phyloP scores from a whole-genome alignment of 192 early-diverging fungal genomes.

The Podila clonocystis region DNA sequence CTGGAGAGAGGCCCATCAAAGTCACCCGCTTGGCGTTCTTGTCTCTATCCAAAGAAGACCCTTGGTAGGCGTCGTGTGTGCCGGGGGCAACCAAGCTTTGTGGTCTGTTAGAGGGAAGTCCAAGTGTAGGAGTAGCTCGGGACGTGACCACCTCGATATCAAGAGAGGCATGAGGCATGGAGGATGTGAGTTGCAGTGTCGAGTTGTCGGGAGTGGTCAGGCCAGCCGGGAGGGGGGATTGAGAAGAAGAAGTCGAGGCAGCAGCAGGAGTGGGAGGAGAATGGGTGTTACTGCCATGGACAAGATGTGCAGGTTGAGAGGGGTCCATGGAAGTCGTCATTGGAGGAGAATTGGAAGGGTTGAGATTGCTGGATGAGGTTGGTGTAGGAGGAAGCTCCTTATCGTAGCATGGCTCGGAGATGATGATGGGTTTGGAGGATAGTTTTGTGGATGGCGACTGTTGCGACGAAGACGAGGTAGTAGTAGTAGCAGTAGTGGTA shows the following conservation, averaged over 20 bases:
- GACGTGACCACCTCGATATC: neutral
- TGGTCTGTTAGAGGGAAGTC: conserved; percentile 6
- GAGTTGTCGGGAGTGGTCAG: neutral
- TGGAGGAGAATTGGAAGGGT: conserved; percentile 15
- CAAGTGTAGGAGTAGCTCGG: neutral
- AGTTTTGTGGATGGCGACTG: conserved; percentile 21
- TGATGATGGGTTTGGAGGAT: conserved; percentile 15
- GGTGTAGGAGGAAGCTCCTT: conserved; percentile 46
- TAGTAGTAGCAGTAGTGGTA: neutral
- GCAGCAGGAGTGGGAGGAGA: conserved; percentile 8
- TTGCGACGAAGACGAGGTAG: conserved; percentile 5
- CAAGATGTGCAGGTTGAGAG: conserved; percentile 10
- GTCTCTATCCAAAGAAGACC: neutral
- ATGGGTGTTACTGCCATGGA: conserved; percentile 28
- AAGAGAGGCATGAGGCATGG: neutral
- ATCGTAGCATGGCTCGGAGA: conserved; percentile 36
- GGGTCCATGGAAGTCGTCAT: conserved; percentile 1
- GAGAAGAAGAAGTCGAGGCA: conserved; percentile 8
- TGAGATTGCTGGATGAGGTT: conserved; percentile 40
- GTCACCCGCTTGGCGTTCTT: conserved; percentile 32
- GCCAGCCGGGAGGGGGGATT: conserved; percentile 1
- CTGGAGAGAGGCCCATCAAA: conserved; percentile 22
- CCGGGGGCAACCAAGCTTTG: conserved; percentile 24
- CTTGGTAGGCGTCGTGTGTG: conserved; percentile 10
- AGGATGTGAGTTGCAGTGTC: neutral